Evolutionary conservation across 495 filamentous ascomycete genomes (phyloP), one percentile per base, ranked within the genome.

Genomic region (Daldinia childiae): DNA sequence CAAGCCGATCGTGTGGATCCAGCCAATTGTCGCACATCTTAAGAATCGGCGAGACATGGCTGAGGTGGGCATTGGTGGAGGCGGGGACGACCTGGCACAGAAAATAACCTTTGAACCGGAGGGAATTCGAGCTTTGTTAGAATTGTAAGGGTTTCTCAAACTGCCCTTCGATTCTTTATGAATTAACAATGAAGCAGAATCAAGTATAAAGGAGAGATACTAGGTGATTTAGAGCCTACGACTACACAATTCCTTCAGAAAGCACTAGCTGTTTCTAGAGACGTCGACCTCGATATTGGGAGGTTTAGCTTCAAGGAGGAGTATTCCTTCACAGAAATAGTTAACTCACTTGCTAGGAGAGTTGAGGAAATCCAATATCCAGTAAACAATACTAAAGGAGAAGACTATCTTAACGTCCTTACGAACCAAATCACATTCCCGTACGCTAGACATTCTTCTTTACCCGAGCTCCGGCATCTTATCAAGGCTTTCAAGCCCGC

Each of bases 371-470:
- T 66, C 9, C 73, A 32, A 9, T 62, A 66, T 27, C 74, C 69
- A 8, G 68, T 66, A 12, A 43, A 24, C 17, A 57, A 68, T 3
- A 12, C 43, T 1, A 8, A 1, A 30, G 58, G 51, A 8, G 50
- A 56, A 8, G 19, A 26, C n/a, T 26, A 57, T 0, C 3, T 21
- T 17, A 55, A 70, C 15, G 14, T 15, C 3, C 73, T 86, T 2
- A 81, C 87, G 24, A 82, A 76, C 4, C 65, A 73, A 21, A 86
- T 89, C 32, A 79, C 76, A 11, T 97, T 98, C 66, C 92, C 94
- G 4, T 98, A 95, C 74, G 94, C 95, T 0, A 88, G 95, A 2
- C 95, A 98, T 78, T 96, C 95, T 0, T 97, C 93, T 0, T 93
- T 95, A 58, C 80, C 81, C 0, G 95, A 98, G 77, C 83, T 97